These are phyloP conservation scores for Aurinia saxatilis DNA, from an alignment of 345 rosid genomes.

Conservation along the genomic window DNA sequence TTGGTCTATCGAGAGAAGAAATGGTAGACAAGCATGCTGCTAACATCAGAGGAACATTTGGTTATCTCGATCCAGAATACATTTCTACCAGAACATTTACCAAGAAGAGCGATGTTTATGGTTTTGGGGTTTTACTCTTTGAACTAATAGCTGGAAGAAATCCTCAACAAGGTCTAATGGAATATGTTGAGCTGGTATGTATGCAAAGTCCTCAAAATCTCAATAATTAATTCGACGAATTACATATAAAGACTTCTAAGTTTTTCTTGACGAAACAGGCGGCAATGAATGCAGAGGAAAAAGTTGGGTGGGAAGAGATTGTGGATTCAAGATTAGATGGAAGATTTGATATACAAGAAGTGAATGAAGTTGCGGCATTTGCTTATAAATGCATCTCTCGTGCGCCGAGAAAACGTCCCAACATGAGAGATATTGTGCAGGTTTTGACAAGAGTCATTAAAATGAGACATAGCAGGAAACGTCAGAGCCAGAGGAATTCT, in stretches of 20 bases:
- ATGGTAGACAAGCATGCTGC: conserved; percentile 73
- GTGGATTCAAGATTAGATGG: conserved; percentile 80
- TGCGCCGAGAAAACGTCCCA: conserved; percentile 70
- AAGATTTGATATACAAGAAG: conserved; percentile 59
- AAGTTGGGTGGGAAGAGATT: conserved; percentile 96
- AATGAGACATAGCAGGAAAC: conserved; percentile 50
- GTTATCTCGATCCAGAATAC: conserved; percentile 97
- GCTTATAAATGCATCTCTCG: conserved; percentile 85
- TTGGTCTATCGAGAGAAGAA: conserved; percentile 98
- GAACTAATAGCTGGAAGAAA: conserved; percentile 94
- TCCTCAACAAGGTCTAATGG: conserved; percentile 96
- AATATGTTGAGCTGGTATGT: conserved; percentile 73
- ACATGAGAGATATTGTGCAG: conserved; percentile 93
- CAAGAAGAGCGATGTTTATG: conserved; percentile 95
- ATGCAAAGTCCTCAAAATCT: background rate
- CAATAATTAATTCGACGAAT: background rate
- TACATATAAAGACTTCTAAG: background rate
- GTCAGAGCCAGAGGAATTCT: conserved; percentile 49
- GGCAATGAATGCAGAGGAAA: conserved; percentile 79
- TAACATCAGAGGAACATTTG: conserved; percentile 83
- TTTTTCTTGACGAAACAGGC: conserved; percentile 41
- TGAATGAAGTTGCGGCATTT: conserved; percentile 78
- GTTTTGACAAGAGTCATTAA: conserved; percentile 67
- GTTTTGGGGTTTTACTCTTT: conserved; percentile 91
- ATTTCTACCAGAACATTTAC: conserved; percentile 77